phyloP scores from a whole-genome alignment of 202 grass and related monocot genomes.

The Carex sylvatica region DNA sequence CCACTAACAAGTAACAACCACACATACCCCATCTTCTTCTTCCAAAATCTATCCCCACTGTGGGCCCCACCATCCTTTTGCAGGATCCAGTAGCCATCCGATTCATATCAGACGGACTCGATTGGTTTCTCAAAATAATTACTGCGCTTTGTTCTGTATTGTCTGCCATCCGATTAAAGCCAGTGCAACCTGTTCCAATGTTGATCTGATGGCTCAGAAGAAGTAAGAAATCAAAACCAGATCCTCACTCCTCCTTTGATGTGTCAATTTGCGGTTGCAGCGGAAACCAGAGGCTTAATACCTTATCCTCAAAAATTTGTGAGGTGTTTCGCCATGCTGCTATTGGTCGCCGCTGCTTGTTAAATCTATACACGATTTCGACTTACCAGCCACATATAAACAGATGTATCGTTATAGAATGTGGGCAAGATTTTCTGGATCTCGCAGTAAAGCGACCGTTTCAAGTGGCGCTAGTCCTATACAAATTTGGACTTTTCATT shows the following conservation, averaged over 20 bases:
- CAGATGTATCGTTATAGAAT: not conserved
- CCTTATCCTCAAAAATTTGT: not conserved
- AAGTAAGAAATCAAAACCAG: not conserved
- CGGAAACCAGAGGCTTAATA: not conserved
- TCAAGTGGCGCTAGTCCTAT: not conserved
- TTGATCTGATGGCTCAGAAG: not conserved
- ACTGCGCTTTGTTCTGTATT: not conserved
- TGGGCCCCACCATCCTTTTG: too few relatives aligned
- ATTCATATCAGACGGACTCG: not conserved
- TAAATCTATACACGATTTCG: conserved; percentile 1
- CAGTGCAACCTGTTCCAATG: not conserved
- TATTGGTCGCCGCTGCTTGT: conserved; percentile 15
- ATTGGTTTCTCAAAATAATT: not conserved
- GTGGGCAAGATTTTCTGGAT: conserved; percentile 7
- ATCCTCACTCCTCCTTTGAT: not conserved
- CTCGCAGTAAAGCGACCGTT: not conserved
- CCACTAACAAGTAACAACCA: not conserved
- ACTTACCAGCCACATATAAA: not conserved
- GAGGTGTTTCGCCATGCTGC: not conserved
- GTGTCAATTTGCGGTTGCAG: not conserved
- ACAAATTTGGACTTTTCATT: not conserved
- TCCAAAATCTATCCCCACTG: not conserved
- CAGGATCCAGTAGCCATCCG: not conserved
- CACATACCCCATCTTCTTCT: conserved; percentile 14
- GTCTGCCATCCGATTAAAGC: too few relatives aligned